A percentile compares a stretch with the other conserved stretches of the same genome.
phyloP scores from a whole-genome alignment of 768 basidiomycete species.

The Mycena filopes region DNA sequence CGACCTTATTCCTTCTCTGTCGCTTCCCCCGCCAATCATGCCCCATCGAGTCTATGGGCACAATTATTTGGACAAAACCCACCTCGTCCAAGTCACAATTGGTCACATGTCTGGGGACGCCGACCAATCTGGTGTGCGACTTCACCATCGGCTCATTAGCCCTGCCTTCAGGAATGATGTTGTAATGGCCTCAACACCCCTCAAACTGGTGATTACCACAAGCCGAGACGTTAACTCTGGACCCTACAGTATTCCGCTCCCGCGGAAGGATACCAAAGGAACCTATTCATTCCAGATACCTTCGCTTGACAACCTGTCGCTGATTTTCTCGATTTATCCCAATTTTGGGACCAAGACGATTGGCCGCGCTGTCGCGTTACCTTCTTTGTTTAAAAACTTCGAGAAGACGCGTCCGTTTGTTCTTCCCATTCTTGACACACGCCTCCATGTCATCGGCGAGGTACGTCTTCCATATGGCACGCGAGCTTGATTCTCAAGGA shows the following conservation, averaged over 20 bases:
- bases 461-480: conserved; percentile 49
- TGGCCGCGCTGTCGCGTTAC: conserved; percentile 89
- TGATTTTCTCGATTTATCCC: conserved; percentile 96
- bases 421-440: conserved; percentile 90
- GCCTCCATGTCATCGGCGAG: conserved; percentile 94
- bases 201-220: conserved; percentile 96
- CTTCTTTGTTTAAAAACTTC: conserved; percentile 72
- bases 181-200: conserved; percentile 78
- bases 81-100: conserved; percentile 87
- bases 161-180: conserved; percentile 74
- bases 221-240: conserved; percentile 85
- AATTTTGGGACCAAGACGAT: conserved; percentile 98
- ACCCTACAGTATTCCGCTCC: conserved; percentile 90
- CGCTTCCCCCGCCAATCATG: conserved; percentile 97
- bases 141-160: conserved; percentile 80
- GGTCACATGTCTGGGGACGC: conserved; percentile 66
- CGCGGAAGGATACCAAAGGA: conserved; percentile 74
- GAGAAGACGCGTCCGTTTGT: conserved; percentile 64
- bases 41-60: conserved; percentile 98
- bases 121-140: conserved; percentile 61
- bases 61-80: conserved; percentile 89
- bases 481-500: neutral
- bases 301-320: conserved; percentile 72
- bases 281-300: conserved; percentile 90
- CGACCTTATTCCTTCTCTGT: conserved; percentile 94